Evolutionary conservation across 495 filamentous ascomycete genomes (phyloP).

Genomic region (Chlorociboria aeruginascens): DNA sequence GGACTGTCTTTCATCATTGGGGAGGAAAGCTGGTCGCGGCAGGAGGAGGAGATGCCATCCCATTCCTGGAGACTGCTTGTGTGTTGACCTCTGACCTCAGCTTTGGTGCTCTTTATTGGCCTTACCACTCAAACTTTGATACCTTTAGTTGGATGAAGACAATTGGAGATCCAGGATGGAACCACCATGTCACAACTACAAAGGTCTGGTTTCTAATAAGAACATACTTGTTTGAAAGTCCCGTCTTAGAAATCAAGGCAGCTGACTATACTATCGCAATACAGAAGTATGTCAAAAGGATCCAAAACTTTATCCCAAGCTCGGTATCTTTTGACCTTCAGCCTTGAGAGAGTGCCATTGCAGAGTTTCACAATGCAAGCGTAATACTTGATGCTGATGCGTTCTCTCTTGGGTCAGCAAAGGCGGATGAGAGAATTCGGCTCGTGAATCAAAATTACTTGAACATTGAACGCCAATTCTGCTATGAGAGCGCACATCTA

Average conservation of each 20-base stretch:
- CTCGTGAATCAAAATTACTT: no score
- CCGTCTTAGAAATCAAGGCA: background rate
- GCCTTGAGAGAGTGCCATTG: background rate
- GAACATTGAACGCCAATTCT: no score
- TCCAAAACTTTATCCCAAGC: background rate
- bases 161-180: background rate
- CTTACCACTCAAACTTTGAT: background rate
- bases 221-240: background rate
- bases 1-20: background rate
- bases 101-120: background rate
- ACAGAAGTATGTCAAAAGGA: background rate
- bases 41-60: background rate
- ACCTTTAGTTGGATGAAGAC: background rate
- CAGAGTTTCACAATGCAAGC: background rate
- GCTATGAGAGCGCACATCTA: no score
- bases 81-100: background rate
- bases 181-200: background rate
- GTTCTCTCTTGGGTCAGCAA: no score
- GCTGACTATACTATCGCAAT: background rate
- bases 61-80: background rate
- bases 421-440: no score
- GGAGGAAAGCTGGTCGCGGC: background rate
- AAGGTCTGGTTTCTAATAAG: background rate
- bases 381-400: background rate
- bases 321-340: background rate